phyloP scores from a whole-genome alignment of 2,329 filamentous ascomycete genomes.

The Furcasterigmium furcatum region DNA sequence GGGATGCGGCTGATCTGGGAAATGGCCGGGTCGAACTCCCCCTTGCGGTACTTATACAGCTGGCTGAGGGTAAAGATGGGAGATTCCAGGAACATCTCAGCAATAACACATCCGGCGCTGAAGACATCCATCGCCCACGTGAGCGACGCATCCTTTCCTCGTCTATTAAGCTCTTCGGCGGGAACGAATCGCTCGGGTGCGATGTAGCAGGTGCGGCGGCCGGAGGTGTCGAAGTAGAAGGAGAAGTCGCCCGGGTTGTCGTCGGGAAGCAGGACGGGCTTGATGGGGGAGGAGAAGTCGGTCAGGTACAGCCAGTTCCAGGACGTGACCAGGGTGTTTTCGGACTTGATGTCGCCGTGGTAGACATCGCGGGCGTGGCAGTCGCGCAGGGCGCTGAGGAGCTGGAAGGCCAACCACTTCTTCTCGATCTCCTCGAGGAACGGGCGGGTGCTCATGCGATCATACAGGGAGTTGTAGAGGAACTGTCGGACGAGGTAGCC shows the following conservation, averaged over 20 bases:
- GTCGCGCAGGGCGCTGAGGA: conserved; percentile 87
- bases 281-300: conserved; percentile 96
- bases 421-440: conserved; percentile 98
- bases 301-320: conserved; percentile 99
- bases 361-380: conserved; percentile 87
- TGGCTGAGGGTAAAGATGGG: conserved; percentile 98
- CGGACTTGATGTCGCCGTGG: conserved; percentile 97
- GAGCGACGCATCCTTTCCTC: conserved; percentile 44
- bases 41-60: conserved; percentile 88
- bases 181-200: conserved; percentile 89
- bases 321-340: conserved; percentile 94
- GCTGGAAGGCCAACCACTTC: conserved; percentile 96
- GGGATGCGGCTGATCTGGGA: conserved; percentile 82
- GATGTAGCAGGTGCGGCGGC: conserved; percentile 87
- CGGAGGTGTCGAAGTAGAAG: conserved; percentile 95
- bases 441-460: conserved; percentile 91
- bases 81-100: conserved; percentile 90
- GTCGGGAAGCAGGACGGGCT: conserved; percentile 88
- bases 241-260: conserved; percentile 97
- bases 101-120: conserved; percentile 93
- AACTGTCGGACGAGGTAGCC: conserved; percentile 94
- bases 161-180: conserved; percentile 62
- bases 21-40: conserved; percentile 85
- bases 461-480: conserved; percentile 94
- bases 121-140: conserved; percentile 99